These are phyloP conservation scores for Acer saccharum DNA, from an alignment of 345 rosid species.

Conservation along the genomic window DNA sequence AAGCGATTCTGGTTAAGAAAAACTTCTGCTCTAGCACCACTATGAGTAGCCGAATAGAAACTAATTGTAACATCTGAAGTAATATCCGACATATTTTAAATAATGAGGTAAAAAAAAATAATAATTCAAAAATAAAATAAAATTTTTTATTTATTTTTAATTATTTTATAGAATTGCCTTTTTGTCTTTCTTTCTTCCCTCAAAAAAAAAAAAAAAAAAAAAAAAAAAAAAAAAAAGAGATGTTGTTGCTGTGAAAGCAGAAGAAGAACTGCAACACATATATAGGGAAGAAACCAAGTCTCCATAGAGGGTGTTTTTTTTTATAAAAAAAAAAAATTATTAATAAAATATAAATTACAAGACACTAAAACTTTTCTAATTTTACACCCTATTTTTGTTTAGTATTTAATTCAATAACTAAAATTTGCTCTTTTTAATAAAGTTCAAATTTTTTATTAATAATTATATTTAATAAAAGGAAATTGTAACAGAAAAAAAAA, in stretches of 20 bases:
- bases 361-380: too few relatives aligned
- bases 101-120: neutral
- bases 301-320: neutral
- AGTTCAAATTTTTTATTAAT: too few relatives aligned
- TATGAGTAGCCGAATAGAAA: conserved; percentile 29
- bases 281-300: neutral
- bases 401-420: too few relatives aligned
- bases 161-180: too few relatives aligned
- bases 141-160: too few relatives aligned
- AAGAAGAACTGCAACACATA: neutral
- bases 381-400: too few relatives aligned
- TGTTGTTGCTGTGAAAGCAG: conserved; percentile 4
- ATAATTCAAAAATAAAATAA: too few relatives aligned
- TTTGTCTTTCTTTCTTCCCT: too few relatives aligned
- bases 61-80: conserved; percentile 36
- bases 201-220: conserved; percentile 19
- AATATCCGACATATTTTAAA: conserved; percentile 29
- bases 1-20: conserved; percentile 22
- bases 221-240: conserved; percentile 24
- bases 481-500: too few relatives aligned
- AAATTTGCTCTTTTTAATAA: too few relatives aligned
- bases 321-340: too few relatives aligned
- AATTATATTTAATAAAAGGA: too few relatives aligned
- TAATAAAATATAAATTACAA: neutral
- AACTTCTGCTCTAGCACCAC: conserved; percentile 20